Percentiles rank a stretch among this genome's conserved stretches.
Evolutionary conservation across 2,329 filamentous ascomycete genomes (phyloP).

Genomic region (Paracorniculantispora psalliotae): DNA sequence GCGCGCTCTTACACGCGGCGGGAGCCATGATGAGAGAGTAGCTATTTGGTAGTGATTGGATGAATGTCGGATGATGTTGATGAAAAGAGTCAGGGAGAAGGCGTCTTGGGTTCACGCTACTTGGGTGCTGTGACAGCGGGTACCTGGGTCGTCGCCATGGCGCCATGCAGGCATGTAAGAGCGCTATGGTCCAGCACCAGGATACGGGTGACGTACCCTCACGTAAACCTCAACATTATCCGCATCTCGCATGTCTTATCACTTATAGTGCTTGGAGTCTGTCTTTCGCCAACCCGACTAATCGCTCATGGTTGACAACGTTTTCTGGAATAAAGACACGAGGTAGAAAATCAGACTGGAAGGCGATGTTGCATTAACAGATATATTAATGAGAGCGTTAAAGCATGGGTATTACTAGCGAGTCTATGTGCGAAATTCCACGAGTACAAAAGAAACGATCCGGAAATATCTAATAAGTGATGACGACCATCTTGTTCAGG

Average conservation of each 20-base stretch:
- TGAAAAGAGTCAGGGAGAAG: neutral
- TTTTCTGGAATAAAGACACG: no score
- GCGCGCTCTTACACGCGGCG: neutral
- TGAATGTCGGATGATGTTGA: neutral
- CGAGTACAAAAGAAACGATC: neutral
- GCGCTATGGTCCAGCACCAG: neutral
- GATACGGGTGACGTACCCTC: slow-evolving; percentile 2
- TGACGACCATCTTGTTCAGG: slow-evolving; percentile 30
- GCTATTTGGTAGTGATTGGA: neutral
- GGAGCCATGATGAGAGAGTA: neutral
- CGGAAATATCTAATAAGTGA: slow-evolving; percentile 28
- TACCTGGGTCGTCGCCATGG: neutral
- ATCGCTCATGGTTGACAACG: no score
- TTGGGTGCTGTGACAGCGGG: neutral
- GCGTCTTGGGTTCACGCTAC: neutral
- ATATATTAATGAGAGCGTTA: neutral
- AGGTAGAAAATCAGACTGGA: no score
- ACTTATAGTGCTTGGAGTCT: no score
- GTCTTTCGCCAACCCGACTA: no score
- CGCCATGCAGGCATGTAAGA: neutral
- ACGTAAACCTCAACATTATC: neutral
- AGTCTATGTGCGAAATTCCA: neutral
- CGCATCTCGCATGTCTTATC: no score
- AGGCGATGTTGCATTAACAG: neutral
- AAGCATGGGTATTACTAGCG: neutral